Conservation (phyloP, 192 early-diverging fungal genomes). For the Coemansia sp. region DNA sequence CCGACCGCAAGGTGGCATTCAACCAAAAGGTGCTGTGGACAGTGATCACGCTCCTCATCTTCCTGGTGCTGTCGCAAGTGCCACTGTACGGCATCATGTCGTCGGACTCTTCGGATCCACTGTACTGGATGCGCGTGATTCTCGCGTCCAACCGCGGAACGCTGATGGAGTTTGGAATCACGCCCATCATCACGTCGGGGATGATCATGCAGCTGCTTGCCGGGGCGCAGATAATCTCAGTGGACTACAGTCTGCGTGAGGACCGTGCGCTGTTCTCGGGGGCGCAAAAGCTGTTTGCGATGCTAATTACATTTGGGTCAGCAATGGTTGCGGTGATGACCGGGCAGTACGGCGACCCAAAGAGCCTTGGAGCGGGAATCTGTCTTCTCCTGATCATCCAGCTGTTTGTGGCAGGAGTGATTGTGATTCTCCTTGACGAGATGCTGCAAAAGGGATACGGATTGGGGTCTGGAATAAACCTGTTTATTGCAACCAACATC, state of each 20-base stretch:
- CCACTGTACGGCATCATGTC: constrained; percentile 99
- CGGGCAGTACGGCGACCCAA: constrained; percentile 96
- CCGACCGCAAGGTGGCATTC: constrained; percentile 98
- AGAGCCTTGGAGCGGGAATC: constrained; percentile 95
- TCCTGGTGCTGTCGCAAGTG: constrained; percentile 99
- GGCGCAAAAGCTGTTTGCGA: constrained; percentile 98
- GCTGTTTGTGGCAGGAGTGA: constrained; percentile 94
- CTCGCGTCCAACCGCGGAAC: constrained; percentile 99
- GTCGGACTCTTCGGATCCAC: constrained; percentile 94
- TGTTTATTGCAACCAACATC: constrained; percentile 99
- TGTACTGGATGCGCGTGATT: constrained; percentile 99
- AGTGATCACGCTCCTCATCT: constrained; percentile 98
- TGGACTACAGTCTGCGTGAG: constrained; percentile 98
- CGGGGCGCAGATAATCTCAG: constrained; percentile 98
- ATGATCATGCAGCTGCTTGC: constrained; percentile 99
- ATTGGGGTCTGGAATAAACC: constrained; percentile 97
- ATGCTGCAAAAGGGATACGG: constrained; percentile 99
- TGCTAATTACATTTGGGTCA: constrained; percentile 98
- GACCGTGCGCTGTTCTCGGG: constrained; percentile 98
- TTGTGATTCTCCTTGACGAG: constrained; percentile 98
- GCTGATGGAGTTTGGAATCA: constrained; percentile 99
- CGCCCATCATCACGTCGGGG: constrained; percentile 98
- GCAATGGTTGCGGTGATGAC: constrained; percentile 98
- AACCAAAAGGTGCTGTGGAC: constrained; percentile 99
- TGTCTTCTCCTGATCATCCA: constrained; percentile 95